A percentile compares a stretch with the other conserved stretches of the same genome.
Evolutionary conservation across 2,329 filamentous ascomycete species (phyloP).

Genomic region (Ophiostoma ips): DNA sequence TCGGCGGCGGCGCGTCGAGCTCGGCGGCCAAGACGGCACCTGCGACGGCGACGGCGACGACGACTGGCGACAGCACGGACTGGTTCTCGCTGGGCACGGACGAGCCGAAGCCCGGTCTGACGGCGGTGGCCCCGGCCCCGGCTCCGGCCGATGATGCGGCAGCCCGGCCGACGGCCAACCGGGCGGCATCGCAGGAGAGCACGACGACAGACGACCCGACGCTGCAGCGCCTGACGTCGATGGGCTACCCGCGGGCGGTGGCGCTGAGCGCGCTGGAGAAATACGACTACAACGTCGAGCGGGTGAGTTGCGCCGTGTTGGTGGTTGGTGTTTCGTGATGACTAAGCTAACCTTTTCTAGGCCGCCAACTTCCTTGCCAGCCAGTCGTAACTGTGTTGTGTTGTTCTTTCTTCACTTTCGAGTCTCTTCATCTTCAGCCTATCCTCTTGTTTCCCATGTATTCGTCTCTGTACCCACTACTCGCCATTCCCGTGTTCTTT

Average conservation of each 20-base stretch:
- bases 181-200: slow-evolving; percentile 57
- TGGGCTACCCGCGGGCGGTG: slow-evolving; percentile 69
- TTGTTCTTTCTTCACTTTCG: not conserved
- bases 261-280: slow-evolving; percentile 76
- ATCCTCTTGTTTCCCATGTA: not conserved
- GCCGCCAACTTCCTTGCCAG: slow-evolving; percentile 43
- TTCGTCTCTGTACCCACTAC: not conserved
- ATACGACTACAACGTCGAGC: slow-evolving; percentile 91
- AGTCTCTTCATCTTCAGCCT: not conserved
- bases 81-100: slow-evolving; percentile 36
- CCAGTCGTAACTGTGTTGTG: slow-evolving; percentile 28
- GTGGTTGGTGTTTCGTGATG: not conserved
- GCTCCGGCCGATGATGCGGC: slow-evolving; percentile 13
- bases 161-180: slow-evolving; percentile 28
- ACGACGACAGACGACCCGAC: slow-evolving; percentile 85
- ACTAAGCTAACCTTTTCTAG: slow-evolving; percentile 18
- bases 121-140: slow-evolving; percentile 13
- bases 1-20: slow-evolving; percentile 15
- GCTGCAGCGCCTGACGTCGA: slow-evolving; percentile 72
- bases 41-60: slow-evolving; percentile 15
- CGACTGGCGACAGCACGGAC: slow-evolving; percentile 46
- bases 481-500: not conserved
- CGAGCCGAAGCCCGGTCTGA: slow-evolving; percentile 13
- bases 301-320: slow-evolving; percentile 43
- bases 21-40: slow-evolving; percentile 13